Percentiles rank a stretch among this genome's conserved stretches.
phyloP scores from a whole-genome alignment of 345 rosid species.

The Eutrema yunnanense region DNA sequence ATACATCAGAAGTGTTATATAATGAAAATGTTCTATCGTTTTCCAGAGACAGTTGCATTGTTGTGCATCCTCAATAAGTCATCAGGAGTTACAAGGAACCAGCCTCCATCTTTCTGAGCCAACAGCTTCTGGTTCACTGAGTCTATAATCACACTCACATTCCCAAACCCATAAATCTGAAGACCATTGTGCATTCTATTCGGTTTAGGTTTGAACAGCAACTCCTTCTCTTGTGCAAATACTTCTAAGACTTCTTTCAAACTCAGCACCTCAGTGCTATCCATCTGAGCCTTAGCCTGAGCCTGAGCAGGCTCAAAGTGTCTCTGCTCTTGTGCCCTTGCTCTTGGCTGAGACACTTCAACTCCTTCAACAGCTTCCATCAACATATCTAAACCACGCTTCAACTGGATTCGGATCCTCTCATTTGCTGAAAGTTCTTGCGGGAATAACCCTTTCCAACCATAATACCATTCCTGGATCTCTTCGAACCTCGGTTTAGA shows the following conservation, averaged over 20 bases:
- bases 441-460: slow-evolving; percentile 82
- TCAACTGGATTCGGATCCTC: slow-evolving; percentile 66
- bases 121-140: slow-evolving; percentile 59
- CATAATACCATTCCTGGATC: slow-evolving; percentile 69
- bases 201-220: slow-evolving; percentile 71
- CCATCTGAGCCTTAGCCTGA: slow-evolving; percentile 31
- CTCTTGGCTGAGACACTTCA: slow-evolving; percentile 67
- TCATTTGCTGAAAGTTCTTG: slow-evolving; percentile 75
- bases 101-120: slow-evolving; percentile 63
- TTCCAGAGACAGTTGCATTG: slow-evolving; percentile 36
- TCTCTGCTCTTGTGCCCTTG: slow-evolving; percentile 49
- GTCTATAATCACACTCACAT: slow-evolving; percentile 64
- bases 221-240: slow-evolving; percentile 73
- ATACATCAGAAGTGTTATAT: background rate
- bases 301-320: slow-evolving; percentile 56
- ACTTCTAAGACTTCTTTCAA: slow-evolving; percentile 82
- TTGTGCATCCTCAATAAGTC: slow-evolving; percentile 72
- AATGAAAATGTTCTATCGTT: slow-evolving; percentile 32
- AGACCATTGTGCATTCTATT: slow-evolving; percentile 76
- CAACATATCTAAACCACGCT: slow-evolving; percentile 73
- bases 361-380: slow-evolving; percentile 65
- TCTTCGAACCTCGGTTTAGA: slow-evolving; percentile 67
- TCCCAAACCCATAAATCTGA: slow-evolving; percentile 86
- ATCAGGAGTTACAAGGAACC: slow-evolving; percentile 71
- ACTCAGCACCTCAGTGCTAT: slow-evolving; percentile 48